Evolutionary conservation across 371 early-diverging fungal species (phyloP).

Genomic region (Lichtheimia ornata): DNA sequence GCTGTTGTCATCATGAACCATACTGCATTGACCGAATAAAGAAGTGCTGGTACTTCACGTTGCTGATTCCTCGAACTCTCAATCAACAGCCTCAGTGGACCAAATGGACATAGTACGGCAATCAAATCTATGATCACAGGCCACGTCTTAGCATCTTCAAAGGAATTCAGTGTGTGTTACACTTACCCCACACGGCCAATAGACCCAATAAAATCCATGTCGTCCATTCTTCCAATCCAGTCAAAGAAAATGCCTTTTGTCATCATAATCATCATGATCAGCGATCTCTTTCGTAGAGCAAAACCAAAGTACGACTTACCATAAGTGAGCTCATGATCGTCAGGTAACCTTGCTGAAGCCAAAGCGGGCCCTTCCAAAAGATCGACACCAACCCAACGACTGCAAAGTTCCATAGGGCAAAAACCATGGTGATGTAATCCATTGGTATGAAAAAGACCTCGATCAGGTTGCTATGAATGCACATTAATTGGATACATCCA

Average conservation of each 20-base stretch:
- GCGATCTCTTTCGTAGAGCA: background rate
- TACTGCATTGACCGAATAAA: constrained; percentile 76
- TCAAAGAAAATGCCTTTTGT: constrained; percentile 71
- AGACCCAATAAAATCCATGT: constrained; percentile 85
- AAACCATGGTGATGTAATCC: constrained; percentile 74
- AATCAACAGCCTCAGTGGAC: constrained; percentile 83
- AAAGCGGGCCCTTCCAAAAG: constrained; percentile 82
- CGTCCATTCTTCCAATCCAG: constrained; percentile 74
- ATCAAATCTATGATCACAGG: constrained; percentile 62
- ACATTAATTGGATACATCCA: background rate
- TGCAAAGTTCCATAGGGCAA: constrained; percentile 82
- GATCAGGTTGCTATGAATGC: constrained; percentile 41
- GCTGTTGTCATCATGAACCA: constrained; percentile 79
- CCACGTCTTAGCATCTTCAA: background rate
- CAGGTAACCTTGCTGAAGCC: constrained; percentile 78
- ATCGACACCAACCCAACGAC: constrained; percentile 77
- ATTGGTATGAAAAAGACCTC: constrained; percentile 69
- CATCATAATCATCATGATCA: background rate
- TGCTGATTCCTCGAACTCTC: constrained; percentile 75
- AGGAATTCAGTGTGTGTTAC: background rate
- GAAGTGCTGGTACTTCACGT: constrained; percentile 78
- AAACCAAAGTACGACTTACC: constrained; percentile 38
- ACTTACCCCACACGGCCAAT: constrained; percentile 82
- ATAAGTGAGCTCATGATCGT: constrained; percentile 83
- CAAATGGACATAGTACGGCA: constrained; percentile 89